These are phyloP conservation scores for Phialocephala sp. DNA, from an alignment of 2,329 filamentous ascomycete genomes.

Conservation along the genomic window DNA sequence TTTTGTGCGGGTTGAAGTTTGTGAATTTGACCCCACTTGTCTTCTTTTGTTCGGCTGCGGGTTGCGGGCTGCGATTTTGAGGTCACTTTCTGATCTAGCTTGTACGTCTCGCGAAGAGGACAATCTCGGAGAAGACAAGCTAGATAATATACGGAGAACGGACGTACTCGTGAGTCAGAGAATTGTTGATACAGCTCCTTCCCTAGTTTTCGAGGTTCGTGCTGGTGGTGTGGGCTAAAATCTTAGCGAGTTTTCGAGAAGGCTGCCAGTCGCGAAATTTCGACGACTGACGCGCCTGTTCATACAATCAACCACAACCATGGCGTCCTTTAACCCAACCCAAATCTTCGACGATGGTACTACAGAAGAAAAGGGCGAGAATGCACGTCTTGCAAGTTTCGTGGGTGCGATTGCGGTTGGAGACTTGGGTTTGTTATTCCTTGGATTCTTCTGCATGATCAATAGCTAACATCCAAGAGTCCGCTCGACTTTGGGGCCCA, in stretches of 20 bases:
- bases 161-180: neutral
- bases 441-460: neutral
- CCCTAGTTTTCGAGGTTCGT: conserved; percentile 13
- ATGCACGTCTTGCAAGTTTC: conserved; percentile 97
- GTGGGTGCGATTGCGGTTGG: conserved; percentile 96
- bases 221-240: neutral
- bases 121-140: neutral
- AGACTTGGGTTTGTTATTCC: conserved; percentile 60
- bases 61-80: neutral
- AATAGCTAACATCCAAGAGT: conserved; percentile 54
- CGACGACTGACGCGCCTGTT: conserved; percentile 19
- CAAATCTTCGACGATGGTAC: conserved; percentile 99
- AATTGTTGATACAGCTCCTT: neutral
- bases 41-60: conserved; percentile 10
- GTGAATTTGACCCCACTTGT: conserved; percentile 34
- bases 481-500: conserved; percentile 91
- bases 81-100: neutral
- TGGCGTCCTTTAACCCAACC: conserved; percentile 78
- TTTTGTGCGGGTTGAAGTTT: conserved; percentile 19
- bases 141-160: neutral
- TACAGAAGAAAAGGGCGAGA: conserved; percentile 97
- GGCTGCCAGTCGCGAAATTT: conserved; percentile 21
- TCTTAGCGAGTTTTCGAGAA: conserved; percentile 14
- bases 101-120: neutral
- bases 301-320: conserved; percentile 17